Evolutionary conservation across 257 asterid genomes (phyloP), one percentile per base, ranked within the genome.

Genomic region (Penstemon davidsonii): DNA sequence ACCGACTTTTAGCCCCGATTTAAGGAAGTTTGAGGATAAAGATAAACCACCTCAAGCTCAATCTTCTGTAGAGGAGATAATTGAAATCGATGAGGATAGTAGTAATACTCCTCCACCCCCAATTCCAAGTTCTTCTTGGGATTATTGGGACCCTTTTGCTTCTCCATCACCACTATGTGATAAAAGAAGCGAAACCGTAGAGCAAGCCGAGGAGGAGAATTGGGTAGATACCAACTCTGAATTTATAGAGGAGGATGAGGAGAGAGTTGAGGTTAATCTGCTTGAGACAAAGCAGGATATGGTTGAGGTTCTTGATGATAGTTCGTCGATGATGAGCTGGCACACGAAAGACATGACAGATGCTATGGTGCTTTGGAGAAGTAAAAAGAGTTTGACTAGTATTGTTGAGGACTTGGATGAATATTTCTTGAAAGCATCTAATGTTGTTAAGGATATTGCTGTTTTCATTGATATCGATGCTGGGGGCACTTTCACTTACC

Each of bases 351-450:
- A 83, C 66, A 63, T 84, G 39, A 42, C 86, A 6, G 96, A 90
- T 60, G 82, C 96, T 33, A 78, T 86, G 92, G 97, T 88, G 4
- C 83, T 83, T 42, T 82, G 84, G 87, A 81, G 76, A 76, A 72
- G 75, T 53, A 85, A 82, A 76, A 85, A 83, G 86, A 83, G 76
- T 37, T 72, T 88, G 80, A 62, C 80, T 5, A 79, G 79, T 50
- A 71, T 88, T 56, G 66, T 90, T 39, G 83, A 86, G 81, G 90
- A 88, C 50, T 75, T 88, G 65, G 97, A 90, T 56, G 95, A 90
- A 55, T 83, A 86, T 72, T 90, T 90, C 72, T 60, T 90, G 76
- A 85, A 85, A 77, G 92, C 96, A 52, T 80, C 96, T 41, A 88
- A 71, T 60, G 76, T 82, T 11, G 91, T 79, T 73, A 86, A 86